These are phyloP conservation scores for Colletotrichum eleusines DNA, from an alignment of 2,329 filamentous ascomycete species.

Conservation along the genomic window DNA sequence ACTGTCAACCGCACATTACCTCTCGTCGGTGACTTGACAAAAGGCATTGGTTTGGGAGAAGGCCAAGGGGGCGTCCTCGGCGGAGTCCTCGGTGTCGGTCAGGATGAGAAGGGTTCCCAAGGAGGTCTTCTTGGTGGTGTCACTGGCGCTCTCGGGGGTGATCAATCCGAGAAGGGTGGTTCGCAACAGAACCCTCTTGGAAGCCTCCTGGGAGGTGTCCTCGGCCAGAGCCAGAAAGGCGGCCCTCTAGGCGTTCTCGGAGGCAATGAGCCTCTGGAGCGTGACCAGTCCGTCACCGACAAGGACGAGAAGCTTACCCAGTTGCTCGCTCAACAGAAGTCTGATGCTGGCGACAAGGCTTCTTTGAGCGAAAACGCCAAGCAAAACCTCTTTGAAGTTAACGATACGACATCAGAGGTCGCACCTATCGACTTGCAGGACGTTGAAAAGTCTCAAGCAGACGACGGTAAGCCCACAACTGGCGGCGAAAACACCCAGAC, in stretches of 20 bases:
- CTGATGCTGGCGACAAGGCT: constrained; percentile 33
- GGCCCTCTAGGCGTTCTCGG: constrained; percentile 33
- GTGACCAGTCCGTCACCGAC: constrained; percentile 32
- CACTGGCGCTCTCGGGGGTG: constrained; percentile 13
- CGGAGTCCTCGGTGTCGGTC: constrained; percentile 27
- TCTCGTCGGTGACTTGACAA: constrained; percentile 41
- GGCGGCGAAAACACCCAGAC: constrained; percentile 39
- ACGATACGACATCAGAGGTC: constrained; percentile 41
- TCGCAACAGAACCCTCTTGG: constrained; percentile 26
- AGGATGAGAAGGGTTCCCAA: constrained; percentile 16
- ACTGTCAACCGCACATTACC: constrained; percentile 44
- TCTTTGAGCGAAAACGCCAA: constrained; percentile 39
- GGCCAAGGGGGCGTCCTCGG: constrained; percentile 38
- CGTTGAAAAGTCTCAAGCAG: constrained; percentile 24
- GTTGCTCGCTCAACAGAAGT: constrained; percentile 32
- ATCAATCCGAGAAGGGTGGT: constrained; percentile 14
- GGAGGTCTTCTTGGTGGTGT: constrained; percentile 20
- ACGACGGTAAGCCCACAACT: constrained; percentile 37
- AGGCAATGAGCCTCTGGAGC: constrained; percentile 33
- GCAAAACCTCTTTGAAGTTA: constrained; percentile 40
- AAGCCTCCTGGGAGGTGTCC: constrained; percentile 14
- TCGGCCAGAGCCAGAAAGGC: constrained; percentile 27
- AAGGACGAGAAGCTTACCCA: constrained; percentile 40
- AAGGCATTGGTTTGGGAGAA: constrained; percentile 41
- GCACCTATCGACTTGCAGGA: constrained; percentile 42